Base-by-base conservation (phyloP, 305 asterid species). In the Solanum chacoense region DNA sequence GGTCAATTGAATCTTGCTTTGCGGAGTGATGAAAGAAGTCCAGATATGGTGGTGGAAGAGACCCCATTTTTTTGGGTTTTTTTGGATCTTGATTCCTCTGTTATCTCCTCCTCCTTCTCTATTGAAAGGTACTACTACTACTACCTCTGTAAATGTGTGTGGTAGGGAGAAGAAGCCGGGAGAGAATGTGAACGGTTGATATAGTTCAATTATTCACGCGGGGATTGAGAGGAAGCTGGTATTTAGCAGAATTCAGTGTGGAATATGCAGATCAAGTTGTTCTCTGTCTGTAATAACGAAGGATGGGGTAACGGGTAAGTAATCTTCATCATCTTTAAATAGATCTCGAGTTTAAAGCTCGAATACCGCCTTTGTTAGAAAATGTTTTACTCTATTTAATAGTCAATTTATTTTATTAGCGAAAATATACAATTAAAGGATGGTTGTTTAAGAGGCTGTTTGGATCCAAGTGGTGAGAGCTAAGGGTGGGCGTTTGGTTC, bases 11-110 rank as follows among this genome's bases (percentile, higher is more conserved):
- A 83, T 90, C 89, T 81, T 84, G 79, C 20, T 85, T n/a, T 13
- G 31, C 11, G 0, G 67, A 13, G 73, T 83, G 8, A 50, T 35
- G 75, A 45, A 32, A 32, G 75, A 75, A 85, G 32, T 87, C 35
- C 26, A 13, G 69, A 8, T 55, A 50, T 8, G 93, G 89, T 4
- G 88, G 86, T 9, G 95, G 88, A 29, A 95, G 96, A 89, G 98
- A 95, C 71, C 98, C 99, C 98, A 96, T 71, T 89, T 69, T 90
- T 86, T 73, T 63, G 86, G 37, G 16, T 24, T 88, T 84, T 26
- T 28, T 37, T 59, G 24, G 18, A 28, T 85, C 32, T 79, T 74
- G 65, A 40, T 86, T 32, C 26, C 50, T 42, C 36, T 38, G 18
- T 50, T 88, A 20, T 79, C 85, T 55, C 69, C 83, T 80, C 6